Evolutionary conservation across 2,329 filamentous ascomycete species (phyloP).

Genomic region (Hypoxylon sp.): DNA sequence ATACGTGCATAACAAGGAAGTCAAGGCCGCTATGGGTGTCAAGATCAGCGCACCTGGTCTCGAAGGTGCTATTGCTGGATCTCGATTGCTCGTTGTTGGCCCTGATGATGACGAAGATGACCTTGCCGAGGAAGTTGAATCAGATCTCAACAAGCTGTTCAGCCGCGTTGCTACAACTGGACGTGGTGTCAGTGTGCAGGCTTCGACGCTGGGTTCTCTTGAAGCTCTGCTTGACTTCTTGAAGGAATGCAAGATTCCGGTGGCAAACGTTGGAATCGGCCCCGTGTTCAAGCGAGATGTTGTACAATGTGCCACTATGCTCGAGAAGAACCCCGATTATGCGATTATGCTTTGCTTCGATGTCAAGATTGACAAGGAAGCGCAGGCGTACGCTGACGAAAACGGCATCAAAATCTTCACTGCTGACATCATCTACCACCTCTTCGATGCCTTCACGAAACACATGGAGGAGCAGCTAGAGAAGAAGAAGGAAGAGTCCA

Average conservation of each 20-base stretch:
- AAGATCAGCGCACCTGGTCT: constrained; percentile 98
- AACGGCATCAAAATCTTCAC: constrained; percentile 98
- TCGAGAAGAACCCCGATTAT: constrained; percentile 94
- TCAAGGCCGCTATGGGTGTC: constrained; percentile 97
- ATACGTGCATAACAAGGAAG: constrained; percentile 99
- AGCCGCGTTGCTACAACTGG: constrained; percentile 92
- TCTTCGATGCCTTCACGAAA: constrained; percentile 96
- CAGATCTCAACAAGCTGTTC: constrained; percentile 91
- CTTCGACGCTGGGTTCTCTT: constrained; percentile 95
- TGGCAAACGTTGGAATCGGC: constrained; percentile 96
- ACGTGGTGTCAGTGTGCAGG: constrained; percentile 96
- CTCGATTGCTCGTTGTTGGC: constrained; percentile 92
- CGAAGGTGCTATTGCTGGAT: constrained; percentile 96
- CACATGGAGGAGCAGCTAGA: constrained; percentile 91
- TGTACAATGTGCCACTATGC: constrained; percentile 94
- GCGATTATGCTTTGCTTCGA: constrained; percentile 99
- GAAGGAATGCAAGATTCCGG: constrained; percentile 95
- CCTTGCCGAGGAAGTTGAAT: constrained; percentile 95
- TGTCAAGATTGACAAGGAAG: constrained; percentile 99
- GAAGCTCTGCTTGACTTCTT: constrained; percentile 98
- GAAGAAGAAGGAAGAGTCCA: constrained; percentile 96
- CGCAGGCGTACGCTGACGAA: constrained; percentile 89
- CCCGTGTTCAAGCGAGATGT: constrained; percentile 98
- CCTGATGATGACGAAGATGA: constrained; percentile 98
- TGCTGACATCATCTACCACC: constrained; percentile 98